Evolutionary conservation across 371 early-diverging fungal genomes (phyloP).

Genomic region (Mortierella sp.): DNA sequence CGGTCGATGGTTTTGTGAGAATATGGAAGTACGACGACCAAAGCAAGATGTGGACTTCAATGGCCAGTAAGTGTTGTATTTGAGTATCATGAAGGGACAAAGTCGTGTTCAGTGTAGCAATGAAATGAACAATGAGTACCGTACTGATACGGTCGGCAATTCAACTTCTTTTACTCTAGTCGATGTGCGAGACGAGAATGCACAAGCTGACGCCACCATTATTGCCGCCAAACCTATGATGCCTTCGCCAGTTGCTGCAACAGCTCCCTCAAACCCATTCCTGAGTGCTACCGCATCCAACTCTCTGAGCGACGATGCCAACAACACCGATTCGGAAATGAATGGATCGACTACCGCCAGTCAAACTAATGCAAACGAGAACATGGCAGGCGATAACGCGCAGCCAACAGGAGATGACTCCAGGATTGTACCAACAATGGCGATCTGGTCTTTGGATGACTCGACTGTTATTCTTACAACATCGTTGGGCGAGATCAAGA

Average conservation of each 20-base stretch:
- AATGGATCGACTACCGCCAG: conserved; percentile 28
- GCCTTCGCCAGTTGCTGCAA: conserved; percentile 36
- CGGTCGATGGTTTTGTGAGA: conserved; percentile 72
- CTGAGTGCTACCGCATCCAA: conserved; percentile 2
- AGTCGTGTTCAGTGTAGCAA: neutral
- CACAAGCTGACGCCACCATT: conserved; percentile 54
- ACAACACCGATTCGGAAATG: conserved; percentile 44
- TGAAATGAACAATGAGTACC: too few relatives aligned
- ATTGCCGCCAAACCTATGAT: conserved; percentile 44
- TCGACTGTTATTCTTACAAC: conserved; percentile 72
- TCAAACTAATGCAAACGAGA: conserved; percentile 19
- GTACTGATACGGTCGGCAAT: neutral
- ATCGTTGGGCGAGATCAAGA: conserved; percentile 70
- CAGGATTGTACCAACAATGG: conserved; percentile 51
- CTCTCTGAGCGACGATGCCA: conserved; percentile 17
- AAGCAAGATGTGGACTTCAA: conserved; percentile 59
- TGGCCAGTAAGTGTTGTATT: conserved; percentile 40
- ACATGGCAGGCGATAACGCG: neutral
- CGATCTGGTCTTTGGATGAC: conserved; percentile 76
- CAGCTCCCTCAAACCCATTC: conserved; percentile 28
- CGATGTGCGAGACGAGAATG: conserved; percentile 51
- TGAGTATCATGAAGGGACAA: neutral
- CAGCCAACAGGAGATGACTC: conserved; percentile 30
- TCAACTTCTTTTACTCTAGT: conserved; percentile 19
- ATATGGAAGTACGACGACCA: conserved; percentile 67